Conservation (phyloP, 768 basidiomycete genomes). For the Rhodotorula kratochvilovae region DNA sequence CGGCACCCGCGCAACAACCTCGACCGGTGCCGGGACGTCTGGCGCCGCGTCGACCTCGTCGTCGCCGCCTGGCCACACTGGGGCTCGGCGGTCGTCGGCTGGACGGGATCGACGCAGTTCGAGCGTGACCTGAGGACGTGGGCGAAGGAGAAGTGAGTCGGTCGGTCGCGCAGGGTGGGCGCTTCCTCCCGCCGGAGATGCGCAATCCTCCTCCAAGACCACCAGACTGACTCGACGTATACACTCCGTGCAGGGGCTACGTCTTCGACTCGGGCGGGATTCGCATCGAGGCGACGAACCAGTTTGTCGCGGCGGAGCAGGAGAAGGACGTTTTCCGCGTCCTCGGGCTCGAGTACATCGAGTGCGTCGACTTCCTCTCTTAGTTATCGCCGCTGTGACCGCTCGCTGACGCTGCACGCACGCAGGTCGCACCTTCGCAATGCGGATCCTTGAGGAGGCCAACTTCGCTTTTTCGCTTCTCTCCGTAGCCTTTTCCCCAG, state of each 20-base stretch:
- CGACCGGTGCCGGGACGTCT: background rate
- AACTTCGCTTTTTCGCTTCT: background rate
- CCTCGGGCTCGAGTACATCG: constrained; percentile 2
- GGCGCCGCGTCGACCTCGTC: constrained; percentile 21
- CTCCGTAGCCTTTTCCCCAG: background rate
- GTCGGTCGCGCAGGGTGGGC: background rate
- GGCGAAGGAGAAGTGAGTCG: background rate
- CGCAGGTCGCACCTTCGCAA: constrained; percentile 10
- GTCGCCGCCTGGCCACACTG: constrained; percentile 6
- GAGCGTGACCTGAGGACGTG: constrained; percentile 18
- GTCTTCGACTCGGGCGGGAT: constrained; percentile 18
- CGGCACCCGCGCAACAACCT: constrained; percentile 1
- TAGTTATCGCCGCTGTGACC: no score
- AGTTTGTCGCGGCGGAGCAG: background rate
- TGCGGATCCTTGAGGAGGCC: constrained; percentile 15
- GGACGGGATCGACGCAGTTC: constrained; percentile 28
- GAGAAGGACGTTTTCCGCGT: constrained; percentile 23
- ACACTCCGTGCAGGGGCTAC: background rate
- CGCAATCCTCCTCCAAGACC: no score
- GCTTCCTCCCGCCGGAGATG: no score
- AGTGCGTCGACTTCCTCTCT: background rate
- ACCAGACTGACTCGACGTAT: no score
- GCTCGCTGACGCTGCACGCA: background rate
- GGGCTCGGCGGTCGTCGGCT: constrained; percentile 18
- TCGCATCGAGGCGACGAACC: background rate